A percentile compares a stretch with the other conserved stretches of the same genome.
These are phyloP conservation scores for Aspergillus chevalieri DNA, from an alignment of 2,329 filamentous ascomycete species.

Conservation along the genomic window DNA sequence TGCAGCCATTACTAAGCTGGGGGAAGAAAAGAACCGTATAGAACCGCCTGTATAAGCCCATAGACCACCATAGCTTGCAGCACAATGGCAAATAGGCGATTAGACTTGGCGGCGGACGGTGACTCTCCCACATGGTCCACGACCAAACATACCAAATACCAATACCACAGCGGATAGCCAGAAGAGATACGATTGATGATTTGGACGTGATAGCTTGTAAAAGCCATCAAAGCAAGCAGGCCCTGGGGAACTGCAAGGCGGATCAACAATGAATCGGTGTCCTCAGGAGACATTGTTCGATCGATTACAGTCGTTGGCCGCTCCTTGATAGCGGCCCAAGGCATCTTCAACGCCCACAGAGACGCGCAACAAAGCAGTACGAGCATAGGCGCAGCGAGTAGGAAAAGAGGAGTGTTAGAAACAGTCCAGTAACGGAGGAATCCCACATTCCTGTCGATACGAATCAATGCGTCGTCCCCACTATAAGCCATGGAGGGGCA, in stretches of 20 bases:
- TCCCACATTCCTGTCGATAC: constrained; percentile 65
- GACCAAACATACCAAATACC: constrained; percentile 58
- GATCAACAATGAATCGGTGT: constrained; percentile 29
- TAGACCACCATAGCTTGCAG: constrained; percentile 74
- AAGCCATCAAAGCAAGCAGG: constrained; percentile 62
- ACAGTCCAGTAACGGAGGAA: constrained; percentile 86
- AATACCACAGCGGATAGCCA: constrained; percentile 84
- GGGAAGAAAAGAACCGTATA: constrained; percentile 87
- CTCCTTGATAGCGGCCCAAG: constrained; percentile 12
- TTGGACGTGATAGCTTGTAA: constrained; percentile 85
- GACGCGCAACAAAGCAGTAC: constrained; percentile 60
- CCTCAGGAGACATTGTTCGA: constrained; percentile 9
- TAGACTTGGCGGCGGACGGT: constrained; percentile 8
- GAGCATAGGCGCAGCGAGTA: constrained; percentile 74
- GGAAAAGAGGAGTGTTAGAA: constrained; percentile 79
- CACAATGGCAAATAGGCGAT: constrained; percentile 26
- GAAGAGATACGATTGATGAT: constrained; percentile 87
- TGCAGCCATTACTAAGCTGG: constrained; percentile 55
- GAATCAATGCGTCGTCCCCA: constrained; percentile 8
- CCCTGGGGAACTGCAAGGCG: constrained; percentile 68
- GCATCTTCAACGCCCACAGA: constrained; percentile 35
- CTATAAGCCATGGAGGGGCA: constrained; percentile 5
- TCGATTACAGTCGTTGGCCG: constrained; percentile 7
- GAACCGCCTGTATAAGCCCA: constrained; percentile 68
- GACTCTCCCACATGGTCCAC: constrained; percentile 15